Conservation (phyloP, 140 eudicot species). For the Cichorium intybus region DNA sequence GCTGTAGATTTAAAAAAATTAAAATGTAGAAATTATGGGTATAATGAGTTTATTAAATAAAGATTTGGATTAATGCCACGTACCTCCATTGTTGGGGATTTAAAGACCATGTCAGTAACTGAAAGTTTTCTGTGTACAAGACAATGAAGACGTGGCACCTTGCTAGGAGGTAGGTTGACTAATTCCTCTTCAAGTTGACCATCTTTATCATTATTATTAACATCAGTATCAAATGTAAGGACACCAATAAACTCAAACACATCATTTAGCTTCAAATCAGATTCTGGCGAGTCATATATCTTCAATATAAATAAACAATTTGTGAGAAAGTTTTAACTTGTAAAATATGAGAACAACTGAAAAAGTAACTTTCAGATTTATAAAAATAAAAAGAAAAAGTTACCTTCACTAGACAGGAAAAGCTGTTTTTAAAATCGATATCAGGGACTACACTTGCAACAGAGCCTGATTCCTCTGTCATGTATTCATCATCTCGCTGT, state of each 20-base stretch:
- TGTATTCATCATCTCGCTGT: slow-evolving; percentile 52
- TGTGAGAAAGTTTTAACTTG: background rate
- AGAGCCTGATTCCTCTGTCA: slow-evolving; percentile 29
- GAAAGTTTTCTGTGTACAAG: slow-evolving; percentile 69
- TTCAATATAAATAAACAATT: slow-evolving; percentile 24
- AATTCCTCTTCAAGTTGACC: slow-evolving; percentile 51
- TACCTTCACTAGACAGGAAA: slow-evolving; percentile 92
- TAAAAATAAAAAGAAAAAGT: background rate
- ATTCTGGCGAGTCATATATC: slow-evolving; percentile 82
- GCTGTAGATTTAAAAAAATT: slow-evolving; percentile 32
- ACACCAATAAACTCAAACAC: slow-evolving; percentile 95
- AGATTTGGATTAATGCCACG: background rate
- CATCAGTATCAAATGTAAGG: slow-evolving; percentile 67
- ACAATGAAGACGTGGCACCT: slow-evolving; percentile 97
- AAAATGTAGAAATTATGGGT: background rate
- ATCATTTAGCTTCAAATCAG: slow-evolving; percentile 85
- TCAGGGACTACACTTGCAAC: slow-evolving; percentile 27
- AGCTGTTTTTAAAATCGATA: slow-evolving; percentile 36
- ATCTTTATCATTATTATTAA: slow-evolving; percentile 31
- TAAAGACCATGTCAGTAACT: slow-evolving; percentile 44
- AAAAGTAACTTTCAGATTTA: background rate
- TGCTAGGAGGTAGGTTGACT: slow-evolving; percentile 56
- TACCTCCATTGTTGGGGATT: slow-evolving; percentile 64
- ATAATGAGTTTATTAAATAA: background rate
- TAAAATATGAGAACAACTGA: background rate